Percentiles rank a stretch among this genome's conserved stretches.
These are phyloP conservation scores for Candida boleticola DNA, from an alignment of 805 yeast genomes.

Conservation along the genomic window DNA sequence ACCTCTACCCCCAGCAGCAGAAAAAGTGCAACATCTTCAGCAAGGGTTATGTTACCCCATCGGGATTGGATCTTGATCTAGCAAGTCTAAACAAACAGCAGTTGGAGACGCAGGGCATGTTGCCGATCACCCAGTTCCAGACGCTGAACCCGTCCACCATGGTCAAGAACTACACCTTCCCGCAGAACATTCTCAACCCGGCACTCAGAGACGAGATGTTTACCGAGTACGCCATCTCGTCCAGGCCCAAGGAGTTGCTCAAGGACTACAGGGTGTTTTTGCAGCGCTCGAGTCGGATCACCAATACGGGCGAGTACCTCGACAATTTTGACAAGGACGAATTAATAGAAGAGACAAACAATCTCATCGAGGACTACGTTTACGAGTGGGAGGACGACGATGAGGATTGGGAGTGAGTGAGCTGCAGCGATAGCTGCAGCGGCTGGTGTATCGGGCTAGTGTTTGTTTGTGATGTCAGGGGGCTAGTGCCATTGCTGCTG, in stretches of 20 bases:
- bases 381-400: slow-evolving; percentile 32
- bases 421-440: no score
- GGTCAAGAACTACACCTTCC: slow-evolving; percentile 27
- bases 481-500: no score
- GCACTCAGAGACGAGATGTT: slow-evolving; percentile 5
- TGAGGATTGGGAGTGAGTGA: slow-evolving; percentile 13
- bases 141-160: slow-evolving; percentile 18
- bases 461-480: no score
- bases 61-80: slow-evolving; percentile 4
- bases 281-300: slow-evolving; percentile 24
- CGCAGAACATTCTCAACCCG: slow-evolving; percentile 12
- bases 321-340: slow-evolving; percentile 27
- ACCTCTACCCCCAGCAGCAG: neutral
- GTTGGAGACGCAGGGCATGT: neutral
- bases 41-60: slow-evolving; percentile 11
- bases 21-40: slow-evolving; percentile 8
- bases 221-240: slow-evolving; percentile 25
- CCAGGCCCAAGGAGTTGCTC: slow-evolving; percentile 11
- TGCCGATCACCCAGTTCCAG: slow-evolving; percentile 1
- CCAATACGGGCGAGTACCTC: slow-evolving; percentile 14
- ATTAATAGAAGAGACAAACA: slow-evolving; percentile 32
- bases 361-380: slow-evolving; percentile 30
- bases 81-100: slow-evolving; percentile 6
- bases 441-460: no score
- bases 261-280: slow-evolving; percentile 17